Conservation (phyloP, 2,329 filamentous ascomycete species). For the Intubia oerlemansii region DNA sequence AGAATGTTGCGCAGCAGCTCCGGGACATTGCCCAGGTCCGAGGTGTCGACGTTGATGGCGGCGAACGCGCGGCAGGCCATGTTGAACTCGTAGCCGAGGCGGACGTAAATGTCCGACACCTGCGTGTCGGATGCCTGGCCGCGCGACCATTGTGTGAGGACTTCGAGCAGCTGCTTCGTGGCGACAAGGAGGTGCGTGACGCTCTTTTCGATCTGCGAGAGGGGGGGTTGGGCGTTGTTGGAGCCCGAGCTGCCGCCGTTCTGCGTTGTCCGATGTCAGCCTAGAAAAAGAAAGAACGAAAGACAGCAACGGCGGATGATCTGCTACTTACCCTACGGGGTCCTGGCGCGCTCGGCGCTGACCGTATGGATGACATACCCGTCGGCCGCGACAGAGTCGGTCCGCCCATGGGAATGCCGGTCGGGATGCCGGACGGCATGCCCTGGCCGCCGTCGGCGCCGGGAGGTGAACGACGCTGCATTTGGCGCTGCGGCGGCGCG, state of each 20-base stretch:
- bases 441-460: slow-evolving; percentile 38
- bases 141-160: slow-evolving; percentile 91
- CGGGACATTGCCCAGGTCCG: slow-evolving; percentile 84
- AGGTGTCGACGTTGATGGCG: slow-evolving; percentile 88
- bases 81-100: slow-evolving; percentile 96
- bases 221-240: too few species aligned
- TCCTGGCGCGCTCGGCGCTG: too few species aligned
- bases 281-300: too few species aligned
- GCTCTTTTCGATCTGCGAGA: slow-evolving; percentile 98
- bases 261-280: too few species aligned
- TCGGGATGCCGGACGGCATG: slow-evolving; percentile 29
- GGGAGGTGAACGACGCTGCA: slow-evolving; percentile 43
- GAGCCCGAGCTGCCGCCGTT: slow-evolving; percentile 7
- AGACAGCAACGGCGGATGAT: too few species aligned
- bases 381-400: slow-evolving; percentile 29
- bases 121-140: slow-evolving; percentile 79
- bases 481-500: slow-evolving; percentile 30
- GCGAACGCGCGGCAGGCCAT: slow-evolving; percentile 94
- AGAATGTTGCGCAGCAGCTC: slow-evolving; percentile 78
- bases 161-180: slow-evolving; percentile 94
- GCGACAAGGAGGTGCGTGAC: slow-evolving; percentile 94
- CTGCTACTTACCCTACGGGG: too few species aligned
- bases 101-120: slow-evolving; percentile 95
- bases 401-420: slow-evolving; percentile 19
- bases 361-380: slow-evolving; percentile 42